Base-by-base conservation (phyloP, 2,329 filamentous ascomycete species). In the Monilinia fructicola region DNA sequence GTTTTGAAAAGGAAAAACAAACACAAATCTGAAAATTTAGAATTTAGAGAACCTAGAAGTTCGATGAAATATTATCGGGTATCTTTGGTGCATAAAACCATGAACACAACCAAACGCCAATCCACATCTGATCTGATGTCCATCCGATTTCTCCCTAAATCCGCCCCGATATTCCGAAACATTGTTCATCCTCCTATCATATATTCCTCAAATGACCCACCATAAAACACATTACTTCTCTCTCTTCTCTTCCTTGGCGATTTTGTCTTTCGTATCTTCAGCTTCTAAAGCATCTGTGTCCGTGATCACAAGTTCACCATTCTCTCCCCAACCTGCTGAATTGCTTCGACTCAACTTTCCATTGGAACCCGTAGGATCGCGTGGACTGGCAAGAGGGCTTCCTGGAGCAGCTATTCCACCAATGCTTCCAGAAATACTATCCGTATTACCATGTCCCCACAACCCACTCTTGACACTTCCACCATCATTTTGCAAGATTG, bases 341-440 rank as follows among this genome's bases (percentile, higher is more conserved):
- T 75, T 75, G 23, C 59, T 73, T 21, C 74, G 71, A 64, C 73
- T 76, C n/a, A 75, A 64, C 44, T 68, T 70, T 31, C 74, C 74
- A 4, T 56, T 64, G 3, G 71, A 59, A 28, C 50, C 63, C 16
- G 53, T 64, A n/a, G 54, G 75, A 70, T 84, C 83, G 64, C 80
- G 76, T 50, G 84, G 83, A 63, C 85, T 90, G 2, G 84, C 84
- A 48, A 93, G 78, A 18, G 89, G 87, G 71, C 87, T 90, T 40
- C 83, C 78, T 21, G 79, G 81, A 21, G 74, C 75, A 38, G 77
- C 76, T n/a, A 84, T 74, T 11, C 84, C 85, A 9, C 83, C 85
- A 70, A 93, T 88, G 77, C 90, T 94, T 35, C 91, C 90, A 69
- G 83, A 90, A 65, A 94, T 86, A 78, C 93, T 96, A 76, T 96